phyloP scores from a whole-genome alignment of 495 filamentous ascomycete species.

The Penicillium lagena region DNA sequence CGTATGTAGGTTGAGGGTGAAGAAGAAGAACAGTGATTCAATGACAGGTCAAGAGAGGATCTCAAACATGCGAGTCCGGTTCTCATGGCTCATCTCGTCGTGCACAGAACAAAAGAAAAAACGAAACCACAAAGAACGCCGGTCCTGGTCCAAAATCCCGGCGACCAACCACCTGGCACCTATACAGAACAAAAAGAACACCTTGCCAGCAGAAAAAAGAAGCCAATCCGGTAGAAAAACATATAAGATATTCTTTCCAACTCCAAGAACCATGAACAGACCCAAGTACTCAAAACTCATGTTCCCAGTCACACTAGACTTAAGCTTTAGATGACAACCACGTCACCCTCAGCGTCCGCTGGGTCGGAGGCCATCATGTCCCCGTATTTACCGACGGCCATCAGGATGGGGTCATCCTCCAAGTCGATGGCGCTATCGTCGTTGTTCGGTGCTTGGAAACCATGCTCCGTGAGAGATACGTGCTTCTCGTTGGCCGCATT shows the following conservation, averaged over 20 bases:
- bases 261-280: conserved; percentile 14
- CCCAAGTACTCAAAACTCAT: conserved; percentile 9
- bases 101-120: conserved; percentile 14
- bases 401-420: conserved; percentile 41
- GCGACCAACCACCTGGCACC: conserved; percentile 9
- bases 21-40: neutral
- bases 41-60: neutral
- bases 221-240: conserved; percentile 3
- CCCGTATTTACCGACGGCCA: conserved; percentile 43
- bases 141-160: neutral
- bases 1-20: neutral
- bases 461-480: conserved; percentile 20
- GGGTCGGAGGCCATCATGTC: conserved; percentile 44
- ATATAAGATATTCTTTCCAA: conserved; percentile 13
- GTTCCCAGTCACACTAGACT: too few species aligned
- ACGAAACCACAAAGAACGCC: conserved; percentile 14
- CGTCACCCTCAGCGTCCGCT: conserved; percentile 44
- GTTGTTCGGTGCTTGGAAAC: conserved; percentile 33
- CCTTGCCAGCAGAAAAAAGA: conserved; percentile 4
- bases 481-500: conserved; percentile 13
- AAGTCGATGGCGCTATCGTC: conserved; percentile 44
- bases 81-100: conserved; percentile 27
- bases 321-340: conserved; percentile 33
- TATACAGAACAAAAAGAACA: conserved; percentile 11
- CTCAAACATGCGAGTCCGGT: conserved; percentile 6